These are phyloP conservation scores for Karstenula rhodostoma DNA, from an alignment of 2,329 filamentous ascomycete genomes.

Conservation along the genomic window DNA sequence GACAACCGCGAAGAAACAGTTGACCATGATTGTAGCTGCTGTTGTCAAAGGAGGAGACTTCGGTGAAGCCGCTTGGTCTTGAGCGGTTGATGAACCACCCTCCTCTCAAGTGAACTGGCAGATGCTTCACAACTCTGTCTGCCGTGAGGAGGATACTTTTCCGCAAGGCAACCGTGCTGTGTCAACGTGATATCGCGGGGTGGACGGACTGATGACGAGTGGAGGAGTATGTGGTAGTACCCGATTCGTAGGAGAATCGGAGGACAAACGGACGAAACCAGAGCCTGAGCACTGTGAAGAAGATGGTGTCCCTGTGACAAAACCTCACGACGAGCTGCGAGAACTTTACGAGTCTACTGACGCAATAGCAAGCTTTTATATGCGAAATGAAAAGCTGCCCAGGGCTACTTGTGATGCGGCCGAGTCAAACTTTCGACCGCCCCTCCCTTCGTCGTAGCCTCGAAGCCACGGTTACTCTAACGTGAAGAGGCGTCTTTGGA, in stretches of 20 bases:
- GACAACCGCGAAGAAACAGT: constrained; percentile 17
- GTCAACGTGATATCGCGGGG: not conserved
- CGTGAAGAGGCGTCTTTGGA: constrained; percentile 14
- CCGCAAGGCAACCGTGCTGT: not conserved
- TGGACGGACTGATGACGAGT: not conserved
- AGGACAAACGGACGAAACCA: not conserved
- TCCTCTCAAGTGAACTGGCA: not conserved
- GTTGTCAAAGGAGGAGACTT: not conserved
- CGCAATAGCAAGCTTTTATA: constrained; percentile 10
- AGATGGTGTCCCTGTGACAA: not conserved
- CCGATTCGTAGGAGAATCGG: not conserved
- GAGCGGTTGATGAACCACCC: not conserved
- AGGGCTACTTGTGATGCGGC: constrained; percentile 7
- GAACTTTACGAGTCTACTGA: not conserved
- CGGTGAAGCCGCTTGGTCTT: not conserved
- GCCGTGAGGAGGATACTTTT: not conserved
- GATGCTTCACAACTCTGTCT: not conserved
- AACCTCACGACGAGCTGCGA: not conserved
- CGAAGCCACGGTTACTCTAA: constrained; percentile 19
- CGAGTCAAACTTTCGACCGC: constrained; percentile 11
- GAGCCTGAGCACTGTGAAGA: not conserved
- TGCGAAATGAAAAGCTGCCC: not conserved
- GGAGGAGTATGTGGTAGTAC: not conserved
- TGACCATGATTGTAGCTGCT: not conserved
- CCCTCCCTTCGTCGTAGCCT: constrained; percentile 13